Conservation (phyloP, 1,284 basidiomycete species). For the Boletus semigastroideus region DNA sequence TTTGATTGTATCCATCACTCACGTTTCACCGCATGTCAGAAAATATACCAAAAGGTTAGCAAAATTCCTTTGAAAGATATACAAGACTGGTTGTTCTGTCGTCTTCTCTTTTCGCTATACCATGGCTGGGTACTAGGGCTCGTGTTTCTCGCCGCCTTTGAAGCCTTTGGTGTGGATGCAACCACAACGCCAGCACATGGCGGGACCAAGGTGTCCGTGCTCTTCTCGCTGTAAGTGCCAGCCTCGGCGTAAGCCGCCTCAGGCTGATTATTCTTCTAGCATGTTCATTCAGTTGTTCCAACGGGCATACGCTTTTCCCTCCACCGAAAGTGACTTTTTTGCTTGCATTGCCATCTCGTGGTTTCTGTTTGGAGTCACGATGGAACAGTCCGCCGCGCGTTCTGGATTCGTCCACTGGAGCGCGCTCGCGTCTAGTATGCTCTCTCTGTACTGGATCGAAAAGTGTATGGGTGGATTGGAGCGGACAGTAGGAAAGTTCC, state of each 20-base stretch:
- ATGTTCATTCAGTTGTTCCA: neutral
- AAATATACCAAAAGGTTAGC: neutral
- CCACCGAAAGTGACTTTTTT: neutral
- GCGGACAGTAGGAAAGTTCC: neutral
- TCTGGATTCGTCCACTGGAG: neutral
- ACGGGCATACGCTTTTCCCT: neutral
- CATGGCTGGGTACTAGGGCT: neutral
- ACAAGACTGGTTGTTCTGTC: neutral
- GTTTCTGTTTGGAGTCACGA: neutral
- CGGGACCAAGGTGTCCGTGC: neutral
- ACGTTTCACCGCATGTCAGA: neutral
- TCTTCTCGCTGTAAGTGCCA: neutral
- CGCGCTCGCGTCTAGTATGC: neutral
- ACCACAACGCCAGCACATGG: neutral
- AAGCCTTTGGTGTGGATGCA: neutral
- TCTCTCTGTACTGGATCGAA: neutral
- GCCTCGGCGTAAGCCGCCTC: too few species aligned
- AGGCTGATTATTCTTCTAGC: neutral
- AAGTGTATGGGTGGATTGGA: neutral
- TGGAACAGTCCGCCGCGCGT: neutral
- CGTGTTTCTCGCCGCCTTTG: neutral
- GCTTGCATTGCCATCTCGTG: neutral
- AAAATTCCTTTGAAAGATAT: neutral
- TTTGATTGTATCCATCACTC: too few species aligned
- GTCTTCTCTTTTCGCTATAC: neutral